Evolutionary conservation across 1,139 yeast genomes (phyloP), one percentile per base, ranked within the genome.

Genomic region (Protomyces pachydermus): DNA sequence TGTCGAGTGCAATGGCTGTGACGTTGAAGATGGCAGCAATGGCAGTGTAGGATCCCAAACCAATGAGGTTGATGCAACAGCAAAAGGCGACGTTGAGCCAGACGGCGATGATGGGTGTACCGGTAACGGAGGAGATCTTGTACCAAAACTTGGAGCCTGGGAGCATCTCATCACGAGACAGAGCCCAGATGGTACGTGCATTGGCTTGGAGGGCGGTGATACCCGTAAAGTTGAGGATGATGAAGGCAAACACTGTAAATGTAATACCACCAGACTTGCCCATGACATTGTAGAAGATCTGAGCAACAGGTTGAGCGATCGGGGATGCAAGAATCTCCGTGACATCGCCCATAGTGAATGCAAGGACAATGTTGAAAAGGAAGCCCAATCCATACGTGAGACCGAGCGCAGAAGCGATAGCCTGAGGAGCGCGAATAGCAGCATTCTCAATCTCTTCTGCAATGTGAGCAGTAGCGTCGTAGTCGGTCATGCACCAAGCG

Each of bases 81-180:
- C 65, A 63, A 37, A 42, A 65, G 25, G 51, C 46, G 56, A 58
- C 65, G 45, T 54, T 62, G 45, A 62, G 54, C 67, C 67, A 65
- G 14, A 62, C 65, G 14, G 65, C 65, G 20, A 54, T 48, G 37
- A 65, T 45, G 12, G 67, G 67, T 2, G 65, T 65, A 2, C 64
- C 62, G 37, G 65, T 57, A n/a, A 48, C 38, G 28, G 42, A 20
- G 3, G 65, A 51, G 16, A 65, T 62, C 35, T 54, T 62, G 61
- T 56, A 54, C 65, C 65, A 62, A 37, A 28, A 67, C 67, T 71
- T 67, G 12, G 85, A 82, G 69, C 80, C 84, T 0, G 97, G 97
- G 56, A 90, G 76, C 0, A 95, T 96, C 55, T 88, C 91, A 73
- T 90, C 97, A 75, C 97, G 83, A 61, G 96, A 89, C 75, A 90